Base-by-base conservation (phyloP, 1,284 basidiomycete species). In the Erythrobasidium hasegawianum region DNA sequence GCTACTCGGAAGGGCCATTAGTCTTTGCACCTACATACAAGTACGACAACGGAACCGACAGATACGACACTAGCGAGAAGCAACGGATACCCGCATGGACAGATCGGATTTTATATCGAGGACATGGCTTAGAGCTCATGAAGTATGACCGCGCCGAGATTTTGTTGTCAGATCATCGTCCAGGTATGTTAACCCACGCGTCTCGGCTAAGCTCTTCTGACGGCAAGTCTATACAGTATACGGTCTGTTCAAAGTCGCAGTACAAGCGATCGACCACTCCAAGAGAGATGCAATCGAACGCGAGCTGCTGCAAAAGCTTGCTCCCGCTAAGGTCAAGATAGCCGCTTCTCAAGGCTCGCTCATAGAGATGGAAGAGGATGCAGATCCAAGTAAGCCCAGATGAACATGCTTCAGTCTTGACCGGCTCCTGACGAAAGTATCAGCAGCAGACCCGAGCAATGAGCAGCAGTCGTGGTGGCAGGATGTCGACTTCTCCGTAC, bases 61-160 rank as follows among this genome's bases (percentile, higher is more conserved):
- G 81, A 54, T 99, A 97, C 77, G 96, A 99, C 76, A 88, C 91
- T 2, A 90, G 90, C 70, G 96, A 98, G 77, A 99, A 98, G 80
- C 85, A 88, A 82, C 85, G 96, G 7, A 88, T 97, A 75, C 96
- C 96, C 0, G 91, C 95, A 8, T 98, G 95, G 94, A 98, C 93
- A 73, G 93, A 97, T 79, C 88, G 93, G 16, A 85, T 99, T 14
- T 77, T 99, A 57, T 96, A 87, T 80, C 85, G 85, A 69, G 92
- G 92, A 9, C 74, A 75, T 49, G 79, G 81, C 72, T 73, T 76
- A 13, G 69, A 73, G 14, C 69, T 76, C 56, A 72, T 50, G 11
- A 59, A 73, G 1, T 84, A 84, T 69, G 68, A 75, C 29, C 76
- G 91, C 64, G 88, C 90, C 18, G 89, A 95, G 72, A 79, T 98